phyloP scores from a whole-genome alignment of 345 rosid species.

The Eucalyptus globulus region DNA sequence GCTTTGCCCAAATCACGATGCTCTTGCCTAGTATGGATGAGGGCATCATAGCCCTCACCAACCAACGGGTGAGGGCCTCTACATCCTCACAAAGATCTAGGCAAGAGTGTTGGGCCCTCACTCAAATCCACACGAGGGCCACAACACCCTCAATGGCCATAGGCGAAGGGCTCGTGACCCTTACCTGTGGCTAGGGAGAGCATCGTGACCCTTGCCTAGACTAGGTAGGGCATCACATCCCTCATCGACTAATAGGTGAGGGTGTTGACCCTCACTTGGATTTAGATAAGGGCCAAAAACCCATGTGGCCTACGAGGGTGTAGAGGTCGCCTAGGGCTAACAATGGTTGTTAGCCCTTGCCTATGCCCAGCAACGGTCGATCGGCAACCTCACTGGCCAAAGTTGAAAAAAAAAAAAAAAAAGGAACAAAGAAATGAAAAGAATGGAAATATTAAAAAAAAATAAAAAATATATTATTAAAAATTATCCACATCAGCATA shows the following conservation, averaged over 20 bases:
- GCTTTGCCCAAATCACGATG: not conserved
- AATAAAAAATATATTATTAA: too few relatives aligned
- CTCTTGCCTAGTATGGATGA: not conserved
- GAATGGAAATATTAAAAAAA: not conserved
- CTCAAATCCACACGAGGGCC: not conserved
- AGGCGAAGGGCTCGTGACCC: too few relatives aligned
- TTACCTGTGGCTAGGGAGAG: too few relatives aligned
- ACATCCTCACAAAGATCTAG: not conserved
- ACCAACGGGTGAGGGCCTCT: not conserved
- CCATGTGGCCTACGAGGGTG: not conserved
- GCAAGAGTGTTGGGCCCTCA: not conserved
- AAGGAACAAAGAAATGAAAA: too few relatives aligned
- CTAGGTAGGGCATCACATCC: not conserved
- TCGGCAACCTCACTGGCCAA: not conserved
- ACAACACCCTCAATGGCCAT: too few relatives aligned
- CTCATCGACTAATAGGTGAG: not conserved
- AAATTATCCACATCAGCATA: rapidly evolving
- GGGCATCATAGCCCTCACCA: not conserved
- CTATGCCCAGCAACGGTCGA: too few relatives aligned
- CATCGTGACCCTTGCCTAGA: not conserved
- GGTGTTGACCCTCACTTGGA: not conserved
- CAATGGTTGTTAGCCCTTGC: too few relatives aligned
- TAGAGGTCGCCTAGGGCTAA: rapidly evolving
- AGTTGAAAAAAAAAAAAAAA: not conserved
- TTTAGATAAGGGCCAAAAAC: too few relatives aligned